Percentiles rank a stretch among this genome's conserved stretches.
phyloP scores from a whole-genome alignment of 1,139 yeast genomes.

The Meyerozyma athensensis region DNA sequence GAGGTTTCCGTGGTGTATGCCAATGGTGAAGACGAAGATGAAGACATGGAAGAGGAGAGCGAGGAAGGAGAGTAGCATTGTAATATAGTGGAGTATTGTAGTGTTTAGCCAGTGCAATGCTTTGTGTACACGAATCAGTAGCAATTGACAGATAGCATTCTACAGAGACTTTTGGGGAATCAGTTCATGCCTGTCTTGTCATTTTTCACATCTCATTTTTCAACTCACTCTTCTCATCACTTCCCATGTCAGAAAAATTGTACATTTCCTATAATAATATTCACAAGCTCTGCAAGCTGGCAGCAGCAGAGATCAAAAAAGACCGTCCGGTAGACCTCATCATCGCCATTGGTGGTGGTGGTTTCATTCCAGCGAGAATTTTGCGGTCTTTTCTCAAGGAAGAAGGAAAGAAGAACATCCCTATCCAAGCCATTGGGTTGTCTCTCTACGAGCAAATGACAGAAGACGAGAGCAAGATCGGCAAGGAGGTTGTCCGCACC shows the following conservation, averaged over 20 bases:
- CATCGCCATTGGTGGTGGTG: constrained; percentile 92
- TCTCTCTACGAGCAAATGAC: constrained; percentile 63
- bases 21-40: constrained; percentile 37
- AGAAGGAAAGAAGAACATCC: constrained; percentile 81
- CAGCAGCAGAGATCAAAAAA: constrained; percentile 65
- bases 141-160: neutral
- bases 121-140: neutral
- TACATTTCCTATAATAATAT: constrained; percentile 89
- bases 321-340: constrained; percentile 74
- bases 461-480: constrained; percentile 37
- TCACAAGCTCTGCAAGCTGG: constrained; percentile 87
- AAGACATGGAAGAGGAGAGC: constrained; percentile 14
- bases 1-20: constrained; percentile 15
- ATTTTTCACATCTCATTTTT: neutral
- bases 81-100: too few species aligned
- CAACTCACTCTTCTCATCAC: neutral
- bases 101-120: too few species aligned
- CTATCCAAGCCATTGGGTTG: constrained; percentile 90
- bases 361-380: constrained; percentile 94
- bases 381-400: constrained; percentile 84
- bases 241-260: constrained; percentile 16
- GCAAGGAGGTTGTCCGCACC: constrained; percentile 57
- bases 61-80: constrained; percentile 10
- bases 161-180: too few species aligned
- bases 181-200: too few species aligned